A percentile compares a stretch with the other conserved stretches of the same genome.
Evolutionary conservation across 352 stramenopile genomes (phyloP).

Genomic region (Pythium phragmitis): DNA sequence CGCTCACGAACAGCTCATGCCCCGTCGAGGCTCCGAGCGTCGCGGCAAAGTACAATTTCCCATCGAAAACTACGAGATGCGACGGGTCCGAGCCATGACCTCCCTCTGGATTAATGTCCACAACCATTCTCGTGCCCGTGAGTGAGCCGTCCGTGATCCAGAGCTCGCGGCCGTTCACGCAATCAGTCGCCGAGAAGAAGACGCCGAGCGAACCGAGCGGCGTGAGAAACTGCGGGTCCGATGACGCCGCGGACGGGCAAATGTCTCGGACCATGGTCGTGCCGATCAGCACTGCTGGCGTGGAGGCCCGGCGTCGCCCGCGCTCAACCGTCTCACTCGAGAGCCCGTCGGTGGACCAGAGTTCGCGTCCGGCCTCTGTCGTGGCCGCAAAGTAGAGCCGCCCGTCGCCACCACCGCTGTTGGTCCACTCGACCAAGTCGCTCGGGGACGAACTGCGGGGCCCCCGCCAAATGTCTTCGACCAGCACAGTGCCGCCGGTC

Average conservation of each 20-base stretch:
- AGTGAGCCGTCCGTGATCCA: constrained; percentile 54
- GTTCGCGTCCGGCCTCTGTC: constrained; percentile 47
- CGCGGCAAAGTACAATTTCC: constrained; percentile 42
- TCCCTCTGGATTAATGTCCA: constrained; percentile 40
- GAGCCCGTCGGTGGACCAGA: constrained; percentile 64
- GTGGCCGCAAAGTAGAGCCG: constrained; percentile 59
- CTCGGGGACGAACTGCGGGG: constrained; percentile 44
- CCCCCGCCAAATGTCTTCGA: constrained; percentile 56
- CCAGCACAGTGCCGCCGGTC: constrained; percentile 34
- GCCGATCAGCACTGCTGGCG: constrained; percentile 14
- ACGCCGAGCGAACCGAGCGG: constrained; percentile 32
- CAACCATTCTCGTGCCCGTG: constrained; percentile 45
- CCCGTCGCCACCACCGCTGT: constrained; percentile 22
- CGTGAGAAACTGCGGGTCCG: constrained; percentile 50
- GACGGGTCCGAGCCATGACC: constrained; percentile 39
- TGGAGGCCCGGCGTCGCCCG: constrained; percentile 1
- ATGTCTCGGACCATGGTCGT: constrained; percentile 62
- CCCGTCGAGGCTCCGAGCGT: constrained; percentile 28
- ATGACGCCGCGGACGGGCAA: constrained; percentile 35
- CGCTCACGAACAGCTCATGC: constrained; percentile 57
- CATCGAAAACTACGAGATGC: constrained; percentile 36
- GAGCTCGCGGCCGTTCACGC: constrained; percentile 61
- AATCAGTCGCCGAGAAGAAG: constrained; percentile 73
- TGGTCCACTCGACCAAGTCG: constrained; percentile 42
- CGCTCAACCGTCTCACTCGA: constrained; percentile 32